phyloP scores from a whole-genome alignment of 2,329 filamentous ascomycete species.

The Raffaelea albimanens region DNA sequence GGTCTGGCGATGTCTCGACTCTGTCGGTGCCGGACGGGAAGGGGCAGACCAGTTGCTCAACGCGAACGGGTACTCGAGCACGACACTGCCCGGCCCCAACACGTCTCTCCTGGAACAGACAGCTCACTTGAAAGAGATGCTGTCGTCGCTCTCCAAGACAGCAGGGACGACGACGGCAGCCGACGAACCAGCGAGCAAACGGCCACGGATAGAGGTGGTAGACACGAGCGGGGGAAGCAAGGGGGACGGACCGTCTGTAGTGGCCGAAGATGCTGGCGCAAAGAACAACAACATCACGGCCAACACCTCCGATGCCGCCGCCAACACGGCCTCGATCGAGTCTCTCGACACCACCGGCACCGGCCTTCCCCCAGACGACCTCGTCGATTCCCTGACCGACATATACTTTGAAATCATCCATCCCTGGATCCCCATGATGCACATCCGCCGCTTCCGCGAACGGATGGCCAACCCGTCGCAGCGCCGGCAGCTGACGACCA shows the following conservation, averaged over 20 bases:
- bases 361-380: not conserved
- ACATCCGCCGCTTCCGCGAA: conserved; percentile 19
- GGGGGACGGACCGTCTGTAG: no score
- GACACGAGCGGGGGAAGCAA: no score
- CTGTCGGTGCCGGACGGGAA: not conserved
- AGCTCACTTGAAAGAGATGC: not conserved
- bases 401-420: conserved; percentile 27
- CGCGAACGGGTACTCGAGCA: no score
- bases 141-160: not conserved
- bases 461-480: conserved; percentile 13
- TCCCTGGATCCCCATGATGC: conserved; percentile 29
- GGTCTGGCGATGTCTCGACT: conserved; percentile 14
- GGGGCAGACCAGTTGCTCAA: no score
- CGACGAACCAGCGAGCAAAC: no score
- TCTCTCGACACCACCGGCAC: not conserved
- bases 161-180: no score
- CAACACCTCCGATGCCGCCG: no score
- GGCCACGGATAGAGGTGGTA: no score
- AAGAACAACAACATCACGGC: no score
- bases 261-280: no score
- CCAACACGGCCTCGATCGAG: no score
- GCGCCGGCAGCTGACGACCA: conserved; percentile 16
- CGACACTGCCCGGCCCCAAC: no score
- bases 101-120: not conserved
- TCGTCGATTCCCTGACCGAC: conserved; percentile 21